phyloP scores from a whole-genome alignment of 1,139 yeast genomes.

The Diutina scorzettiae region DNA sequence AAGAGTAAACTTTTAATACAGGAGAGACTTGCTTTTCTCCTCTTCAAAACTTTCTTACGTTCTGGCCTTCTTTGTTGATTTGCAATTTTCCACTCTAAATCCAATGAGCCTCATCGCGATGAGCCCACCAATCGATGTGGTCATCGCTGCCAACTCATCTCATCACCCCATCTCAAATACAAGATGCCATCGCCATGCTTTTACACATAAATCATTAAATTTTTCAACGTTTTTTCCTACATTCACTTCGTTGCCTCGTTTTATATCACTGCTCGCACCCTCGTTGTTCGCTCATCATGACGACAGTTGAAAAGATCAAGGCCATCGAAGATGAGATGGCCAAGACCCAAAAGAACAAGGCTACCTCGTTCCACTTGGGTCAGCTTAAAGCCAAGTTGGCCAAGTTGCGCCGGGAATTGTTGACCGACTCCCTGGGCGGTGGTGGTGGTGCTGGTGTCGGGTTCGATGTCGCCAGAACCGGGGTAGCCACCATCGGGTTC shows the following conservation, averaged over 20 bases:
- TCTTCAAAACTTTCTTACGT: too few species aligned
- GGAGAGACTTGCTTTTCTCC: too few species aligned
- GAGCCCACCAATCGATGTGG: neutral
- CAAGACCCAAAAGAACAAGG: slow-evolving; percentile 93
- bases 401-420: slow-evolving; percentile 79
- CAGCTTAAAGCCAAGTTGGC: slow-evolving; percentile 90
- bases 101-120: too few species aligned
- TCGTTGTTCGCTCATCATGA: slow-evolving; percentile 8
- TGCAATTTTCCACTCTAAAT: too few species aligned
- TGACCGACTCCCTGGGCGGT: slow-evolving; percentile 69
- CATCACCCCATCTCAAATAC: too few species aligned
- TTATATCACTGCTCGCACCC: too few species aligned
- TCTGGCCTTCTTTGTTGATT: too few species aligned
- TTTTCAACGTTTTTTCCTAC: too few species aligned
- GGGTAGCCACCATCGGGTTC: slow-evolving; percentile 90
- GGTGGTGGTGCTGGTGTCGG: slow-evolving; percentile 78
- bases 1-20: too few species aligned
- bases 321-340: slow-evolving; percentile 91
- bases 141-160: neutral
- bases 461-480: slow-evolving; percentile 89
- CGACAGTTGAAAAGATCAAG: slow-evolving; percentile 54
- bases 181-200: too few species aligned
- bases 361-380: slow-evolving; percentile 95
- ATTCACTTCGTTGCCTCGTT: too few species aligned
- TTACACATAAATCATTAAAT: too few species aligned